phyloP scores from a whole-genome alignment of 768 basidiomycete genomes.

The Saitozyma sp. region DNA sequence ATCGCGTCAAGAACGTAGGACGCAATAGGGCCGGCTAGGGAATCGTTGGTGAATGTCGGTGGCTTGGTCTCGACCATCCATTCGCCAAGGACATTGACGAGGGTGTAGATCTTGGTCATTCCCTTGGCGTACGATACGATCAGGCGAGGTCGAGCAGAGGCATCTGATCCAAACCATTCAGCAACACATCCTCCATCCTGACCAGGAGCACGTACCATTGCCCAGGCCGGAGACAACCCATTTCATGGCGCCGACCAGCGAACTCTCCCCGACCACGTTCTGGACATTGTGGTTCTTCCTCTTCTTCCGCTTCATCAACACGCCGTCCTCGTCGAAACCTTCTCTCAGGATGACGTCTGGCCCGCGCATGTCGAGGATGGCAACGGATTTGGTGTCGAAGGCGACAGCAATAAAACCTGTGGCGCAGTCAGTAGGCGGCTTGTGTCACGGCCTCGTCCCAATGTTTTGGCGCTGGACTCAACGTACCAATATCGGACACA shows the following conservation, averaged over 20 bases:
- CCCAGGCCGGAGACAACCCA: constrained; percentile 68
- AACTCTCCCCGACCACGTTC: constrained; percentile 53
- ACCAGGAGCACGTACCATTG: constrained; percentile 55
- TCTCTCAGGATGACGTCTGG: constrained; percentile 67
- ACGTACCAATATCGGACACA: constrained; percentile 71
- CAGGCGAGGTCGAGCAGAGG: constrained; percentile 60
- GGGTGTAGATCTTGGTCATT: constrained; percentile 61
- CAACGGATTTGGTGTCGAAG: constrained; percentile 63
- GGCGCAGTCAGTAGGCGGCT: constrained; percentile 5
- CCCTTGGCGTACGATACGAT: constrained; percentile 61
- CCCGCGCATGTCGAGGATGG: constrained; percentile 72
- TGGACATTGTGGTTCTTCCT: constrained; percentile 52
- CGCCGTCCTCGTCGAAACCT: constrained; percentile 50
- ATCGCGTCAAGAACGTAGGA: constrained; percentile 55
- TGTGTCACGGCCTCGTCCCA: background rate
- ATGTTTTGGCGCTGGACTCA: background rate
- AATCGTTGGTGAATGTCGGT: constrained; percentile 53
- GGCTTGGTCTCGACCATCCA: constrained; percentile 54
- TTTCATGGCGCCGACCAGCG: constrained; percentile 59
- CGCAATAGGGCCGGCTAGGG: constrained; percentile 48
- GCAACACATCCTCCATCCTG: background rate
- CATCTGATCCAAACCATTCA: constrained; percentile 34
- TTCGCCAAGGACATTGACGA: constrained; percentile 56
- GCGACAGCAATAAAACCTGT: constrained; percentile 76
- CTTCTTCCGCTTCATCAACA: constrained; percentile 54